Evolutionary conservation across 1,139 yeast genomes (phyloP), one percentile per base, ranked within the genome.

Genomic region (Candida anutae): DNA sequence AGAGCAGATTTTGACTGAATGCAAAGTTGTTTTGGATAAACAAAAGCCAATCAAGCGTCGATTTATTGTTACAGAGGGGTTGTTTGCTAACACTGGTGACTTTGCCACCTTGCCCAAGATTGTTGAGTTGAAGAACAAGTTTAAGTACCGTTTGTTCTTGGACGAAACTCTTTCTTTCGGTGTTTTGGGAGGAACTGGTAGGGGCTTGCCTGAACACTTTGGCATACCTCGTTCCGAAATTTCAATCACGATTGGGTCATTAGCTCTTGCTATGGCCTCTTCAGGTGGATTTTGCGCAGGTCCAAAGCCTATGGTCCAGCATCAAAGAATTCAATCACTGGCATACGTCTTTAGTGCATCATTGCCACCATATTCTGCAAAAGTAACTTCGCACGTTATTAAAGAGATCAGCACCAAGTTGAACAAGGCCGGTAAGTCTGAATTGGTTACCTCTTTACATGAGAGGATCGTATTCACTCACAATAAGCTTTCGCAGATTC

Each of bases 201-300:
- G 84, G 42, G 99, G 99, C 24, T 53, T 85, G 17, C 62, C 81
- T 19, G 97, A 93, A 55, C 76, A 69, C 44, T 74, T 58, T 38
- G 69, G 69, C 23, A 60, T 81, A 43, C 76, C 88, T 29, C 65
- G 84, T 39, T 55, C 62, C 2, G 80, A 77, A 32, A 66, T 90
- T 34, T 93, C 90, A 40, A 78, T 90, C 39, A 82, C 95, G 9
- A 70, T 85, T 34, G 96, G 96, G 16, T 77, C 94, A 3, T 59
- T 90, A 66, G 94, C 95, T 9, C 69, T 69, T 24, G 68, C 94
- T 0, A 69, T 88, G 41, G 93, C 88, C n/a, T 69, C 94, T 6
- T 78, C 93, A 24, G 99, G 99, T 38, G 98, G 95, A 1, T 90
- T 85, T 55, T 90, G 95, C 50, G 84, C 84, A 15, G 98, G 97